These are phyloP conservation scores for Lablab purpureus DNA, from an alignment of 306 rosid genomes.

Conservation along the genomic window DNA sequence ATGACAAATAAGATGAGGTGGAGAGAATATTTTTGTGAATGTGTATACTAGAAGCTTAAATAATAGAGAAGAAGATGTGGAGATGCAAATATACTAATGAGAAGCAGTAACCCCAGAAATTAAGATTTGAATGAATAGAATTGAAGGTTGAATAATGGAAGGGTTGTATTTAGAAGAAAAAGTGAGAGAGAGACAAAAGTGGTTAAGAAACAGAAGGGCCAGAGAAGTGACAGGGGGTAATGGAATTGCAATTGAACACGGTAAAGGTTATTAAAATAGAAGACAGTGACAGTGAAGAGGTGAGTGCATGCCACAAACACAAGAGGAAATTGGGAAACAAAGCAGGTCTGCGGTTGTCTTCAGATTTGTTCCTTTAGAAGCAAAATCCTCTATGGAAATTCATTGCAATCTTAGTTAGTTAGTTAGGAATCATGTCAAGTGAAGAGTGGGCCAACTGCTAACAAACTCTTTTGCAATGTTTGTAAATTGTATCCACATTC, in stretches of 20 bases:
- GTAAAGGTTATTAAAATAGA: background rate
- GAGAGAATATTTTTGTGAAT: background rate
- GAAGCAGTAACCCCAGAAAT: background rate
- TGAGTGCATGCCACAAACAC: background rate
- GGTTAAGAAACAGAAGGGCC: background rate
- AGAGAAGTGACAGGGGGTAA: background rate
- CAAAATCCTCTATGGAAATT: background rate
- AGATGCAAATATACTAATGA: no score
- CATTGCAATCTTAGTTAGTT: background rate
- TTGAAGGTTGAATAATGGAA: background rate
- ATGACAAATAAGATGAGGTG: background rate
- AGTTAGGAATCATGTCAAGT: conserved; percentile 8
- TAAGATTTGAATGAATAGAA: no score
- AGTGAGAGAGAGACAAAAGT: background rate
- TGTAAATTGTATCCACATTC: background rate
- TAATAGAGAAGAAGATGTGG: background rate
- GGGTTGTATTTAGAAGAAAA: conserved; percentile 9
- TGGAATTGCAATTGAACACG: background rate
- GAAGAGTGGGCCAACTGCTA: conserved; percentile 10
- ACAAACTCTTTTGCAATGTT: conserved; percentile 7
- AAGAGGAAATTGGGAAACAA: background rate
- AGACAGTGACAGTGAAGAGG: conserved; percentile 15
- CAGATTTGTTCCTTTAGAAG: background rate
- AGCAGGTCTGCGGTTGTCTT: background rate
- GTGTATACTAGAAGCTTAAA: background rate